Conservation (phyloP, 495 filamentous ascomycete species). For the Achaetomiella virescens region DNA sequence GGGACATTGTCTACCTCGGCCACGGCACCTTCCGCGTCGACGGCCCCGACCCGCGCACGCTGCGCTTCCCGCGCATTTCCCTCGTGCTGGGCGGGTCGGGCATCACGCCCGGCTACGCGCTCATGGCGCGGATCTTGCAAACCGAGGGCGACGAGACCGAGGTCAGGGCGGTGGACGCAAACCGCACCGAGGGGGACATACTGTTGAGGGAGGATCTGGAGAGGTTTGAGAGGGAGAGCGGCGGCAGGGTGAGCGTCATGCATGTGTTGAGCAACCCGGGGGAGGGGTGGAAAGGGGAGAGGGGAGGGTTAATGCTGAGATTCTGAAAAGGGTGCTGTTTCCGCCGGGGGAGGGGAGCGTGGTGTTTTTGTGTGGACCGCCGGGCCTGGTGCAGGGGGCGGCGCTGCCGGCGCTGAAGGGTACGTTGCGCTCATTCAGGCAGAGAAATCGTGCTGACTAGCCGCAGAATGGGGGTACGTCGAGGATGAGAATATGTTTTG, state of each 20-base stretch:
- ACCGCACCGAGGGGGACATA: slow-evolving; percentile 63
- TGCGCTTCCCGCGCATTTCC: slow-evolving; percentile 14
- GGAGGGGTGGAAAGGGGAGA: slow-evolving; percentile 24
- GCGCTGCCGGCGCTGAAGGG: slow-evolving; percentile 7
- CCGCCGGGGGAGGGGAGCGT: slow-evolving; percentile 5
- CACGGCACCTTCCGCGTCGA: slow-evolving; percentile 2
- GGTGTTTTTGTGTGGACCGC: slow-evolving; percentile 10
- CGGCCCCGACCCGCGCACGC: slow-evolving; percentile 23
- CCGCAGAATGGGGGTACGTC: slow-evolving; percentile 8
- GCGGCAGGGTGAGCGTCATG: slow-evolving; percentile 39
- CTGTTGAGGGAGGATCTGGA: slow-evolving; percentile 51
- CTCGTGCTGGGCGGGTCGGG: slow-evolving; percentile 51
- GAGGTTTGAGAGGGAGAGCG: slow-evolving; percentile 34
- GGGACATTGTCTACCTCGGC: slow-evolving; percentile 28
- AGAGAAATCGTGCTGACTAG: background rate
- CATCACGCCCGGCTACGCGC: slow-evolving; percentile 53
- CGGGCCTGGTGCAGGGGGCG: slow-evolving; percentile 1
- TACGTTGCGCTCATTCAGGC: background rate
- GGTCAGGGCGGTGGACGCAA: slow-evolving; percentile 51
- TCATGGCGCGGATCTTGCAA: slow-evolving; percentile 49
- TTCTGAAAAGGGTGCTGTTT: slow-evolving; percentile 4
- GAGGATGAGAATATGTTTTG: slow-evolving; percentile 10
- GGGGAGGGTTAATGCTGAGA: background rate
- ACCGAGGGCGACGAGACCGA: slow-evolving; percentile 43
- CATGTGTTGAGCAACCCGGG: slow-evolving; percentile 39